phyloP scores from a whole-genome alignment of 2,329 filamentous ascomycete genomes.

The Shiraia sp. region DNA sequence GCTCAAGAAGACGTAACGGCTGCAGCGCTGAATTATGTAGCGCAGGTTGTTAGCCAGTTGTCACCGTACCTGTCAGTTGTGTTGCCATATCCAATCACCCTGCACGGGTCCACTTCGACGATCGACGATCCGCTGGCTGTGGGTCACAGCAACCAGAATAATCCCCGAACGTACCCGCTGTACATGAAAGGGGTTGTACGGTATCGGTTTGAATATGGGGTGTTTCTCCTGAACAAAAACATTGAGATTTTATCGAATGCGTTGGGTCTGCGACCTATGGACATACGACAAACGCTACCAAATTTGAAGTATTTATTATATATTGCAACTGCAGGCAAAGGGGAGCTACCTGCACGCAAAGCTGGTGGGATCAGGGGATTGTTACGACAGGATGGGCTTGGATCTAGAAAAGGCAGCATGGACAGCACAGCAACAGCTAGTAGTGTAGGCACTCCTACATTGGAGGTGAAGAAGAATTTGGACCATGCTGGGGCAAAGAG shows the following conservation, averaged over 20 bases:
- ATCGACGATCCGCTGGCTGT: conserved; percentile 72
- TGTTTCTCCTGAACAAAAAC: conserved; percentile 95
- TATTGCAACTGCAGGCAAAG: conserved; percentile 79
- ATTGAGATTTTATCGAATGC: conserved; percentile 70
- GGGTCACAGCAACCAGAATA: conserved; percentile 45
- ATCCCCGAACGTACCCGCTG: conserved; percentile 67
- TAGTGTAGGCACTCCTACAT: conserved; percentile 25
- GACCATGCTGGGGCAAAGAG: conserved; percentile 18
- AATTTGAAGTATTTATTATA: conserved; percentile 94
- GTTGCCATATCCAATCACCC: conserved; percentile 77
- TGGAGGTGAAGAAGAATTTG: conserved; percentile 23
- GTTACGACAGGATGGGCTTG: conserved; percentile 27
- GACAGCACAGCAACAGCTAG: conserved; percentile 36
- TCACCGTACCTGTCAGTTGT: conserved; percentile 81
- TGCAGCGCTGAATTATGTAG: conserved; percentile 79
- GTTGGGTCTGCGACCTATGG: conserved; percentile 77
- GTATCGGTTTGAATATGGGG: conserved; percentile 93
- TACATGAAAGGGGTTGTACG: conserved; percentile 72
- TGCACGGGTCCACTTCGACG: conserved; percentile 73
- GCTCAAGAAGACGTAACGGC: conserved; percentile 73
- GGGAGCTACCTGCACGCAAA: conserved; percentile 56
- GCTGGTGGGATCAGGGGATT: conserved; percentile 43
- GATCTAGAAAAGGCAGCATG: conserved; percentile 37
- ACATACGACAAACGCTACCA: conserved; percentile 88
- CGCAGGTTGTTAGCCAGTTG: conserved; percentile 73